Conservation (phyloP, 169 alveolate genomes). For the Eimeria falciformis region DNA sequence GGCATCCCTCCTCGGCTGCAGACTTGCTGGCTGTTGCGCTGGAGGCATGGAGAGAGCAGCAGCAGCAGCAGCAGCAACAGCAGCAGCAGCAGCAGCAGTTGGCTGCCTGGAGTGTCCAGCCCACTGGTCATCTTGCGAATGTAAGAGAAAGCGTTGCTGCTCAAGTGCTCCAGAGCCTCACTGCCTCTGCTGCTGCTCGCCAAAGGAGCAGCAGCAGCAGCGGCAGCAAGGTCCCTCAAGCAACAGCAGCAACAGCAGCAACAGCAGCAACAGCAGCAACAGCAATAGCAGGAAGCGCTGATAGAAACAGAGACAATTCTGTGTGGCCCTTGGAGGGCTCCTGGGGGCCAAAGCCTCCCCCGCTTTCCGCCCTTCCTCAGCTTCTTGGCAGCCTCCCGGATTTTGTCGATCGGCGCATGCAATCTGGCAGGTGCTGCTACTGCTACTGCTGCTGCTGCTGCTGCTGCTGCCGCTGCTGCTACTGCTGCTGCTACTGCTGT, state of each 20-base stretch:
- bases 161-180: neutral
- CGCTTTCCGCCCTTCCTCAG: neutral
- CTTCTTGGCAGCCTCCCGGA: slow-evolving; percentile 11
- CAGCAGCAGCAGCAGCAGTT: slow-evolving; percentile 7
- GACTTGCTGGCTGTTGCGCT: neutral
- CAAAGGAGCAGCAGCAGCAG: slow-evolving; percentile 2
- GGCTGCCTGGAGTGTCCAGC: neutral
- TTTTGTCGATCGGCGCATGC: slow-evolving; percentile 57
- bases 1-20: neutral
- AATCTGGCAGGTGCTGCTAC: slow-evolving; percentile 47
- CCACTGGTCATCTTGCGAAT: neutral
- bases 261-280: neutral
- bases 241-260: slow-evolving; percentile 26
- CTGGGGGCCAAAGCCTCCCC: neutral
- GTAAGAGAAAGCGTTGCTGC: slow-evolving; percentile 21
- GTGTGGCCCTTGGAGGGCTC: too few species aligned
- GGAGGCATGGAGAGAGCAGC: neutral
- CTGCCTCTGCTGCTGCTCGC: neutral
- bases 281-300: neutral
- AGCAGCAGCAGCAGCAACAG: slow-evolving; percentile 25
- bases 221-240: neutral
- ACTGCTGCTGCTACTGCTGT: slow-evolving; percentile 1
- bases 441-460: neutral
- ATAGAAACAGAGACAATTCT: too few species aligned
- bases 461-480: slow-evolving; percentile 9